Evolutionary conservation across 2,329 filamentous ascomycete genomes (phyloP).

Genomic region (Stemphylium lycopersici): DNA sequence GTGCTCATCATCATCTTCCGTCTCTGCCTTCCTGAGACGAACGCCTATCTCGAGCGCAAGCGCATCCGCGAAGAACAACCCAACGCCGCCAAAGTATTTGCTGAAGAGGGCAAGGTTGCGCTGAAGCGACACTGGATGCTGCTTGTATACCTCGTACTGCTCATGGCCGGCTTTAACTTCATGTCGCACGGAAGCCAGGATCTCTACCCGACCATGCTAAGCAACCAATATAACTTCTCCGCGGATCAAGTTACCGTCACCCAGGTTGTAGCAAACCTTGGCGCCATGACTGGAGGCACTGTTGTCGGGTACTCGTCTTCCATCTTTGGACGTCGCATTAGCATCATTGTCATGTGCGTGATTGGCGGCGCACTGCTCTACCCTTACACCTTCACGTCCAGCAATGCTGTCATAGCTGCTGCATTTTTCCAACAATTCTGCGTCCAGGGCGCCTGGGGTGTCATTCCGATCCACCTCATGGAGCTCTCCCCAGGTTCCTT

Average conservation of each 20-base stretch:
- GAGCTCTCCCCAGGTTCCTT: slow-evolving; percentile 75
- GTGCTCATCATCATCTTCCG: slow-evolving; percentile 81
- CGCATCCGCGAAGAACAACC: slow-evolving; percentile 64
- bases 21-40: slow-evolving; percentile 77
- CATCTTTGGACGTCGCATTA: slow-evolving; percentile 56
- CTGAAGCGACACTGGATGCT: slow-evolving; percentile 80
- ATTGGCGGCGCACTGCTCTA: slow-evolving; percentile 79
- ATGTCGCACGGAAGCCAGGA: slow-evolving; percentile 81
- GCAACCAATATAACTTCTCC: slow-evolving; percentile 64
- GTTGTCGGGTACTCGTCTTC: slow-evolving; percentile 54
- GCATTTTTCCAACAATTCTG: slow-evolving; percentile 76
- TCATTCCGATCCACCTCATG: slow-evolving; percentile 72
- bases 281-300: slow-evolving; percentile 57
- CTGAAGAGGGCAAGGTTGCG: slow-evolving; percentile 78
- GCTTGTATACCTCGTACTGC: slow-evolving; percentile 78
- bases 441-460: slow-evolving; percentile 53
- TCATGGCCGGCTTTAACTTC: slow-evolving; percentile 93
- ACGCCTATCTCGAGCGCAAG: slow-evolving; percentile 71
- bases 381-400: slow-evolving; percentile 75
- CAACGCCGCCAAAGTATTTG: slow-evolving; percentile 69
- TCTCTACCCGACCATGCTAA: slow-evolving; percentile 65
- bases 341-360: slow-evolving; percentile 58
- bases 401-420: slow-evolving; percentile 71
- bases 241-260: slow-evolving; percentile 55
- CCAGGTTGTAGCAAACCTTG: slow-evolving; percentile 58